A percentile compares a stretch with the other conserved stretches of the same genome.
These are phyloP conservation scores for Leishmania aethiopica DNA, from an alignment of 208 protist genomes.

Conservation along the genomic window DNA sequence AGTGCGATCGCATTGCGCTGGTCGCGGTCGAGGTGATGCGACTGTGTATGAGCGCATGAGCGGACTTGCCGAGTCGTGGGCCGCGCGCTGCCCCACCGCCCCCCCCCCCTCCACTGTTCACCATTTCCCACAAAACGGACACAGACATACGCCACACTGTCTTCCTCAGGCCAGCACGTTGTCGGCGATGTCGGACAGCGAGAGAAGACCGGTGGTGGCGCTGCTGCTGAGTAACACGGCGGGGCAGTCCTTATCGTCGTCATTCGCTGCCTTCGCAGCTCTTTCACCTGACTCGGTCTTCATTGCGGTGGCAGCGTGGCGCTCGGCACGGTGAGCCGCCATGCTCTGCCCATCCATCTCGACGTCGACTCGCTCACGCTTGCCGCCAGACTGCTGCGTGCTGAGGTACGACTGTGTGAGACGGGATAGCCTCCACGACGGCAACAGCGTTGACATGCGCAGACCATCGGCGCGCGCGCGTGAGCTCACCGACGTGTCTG, in stretches of 20 bases:
- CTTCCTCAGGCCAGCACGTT: neutral
- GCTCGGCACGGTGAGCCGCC: neutral
- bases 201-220: neutral
- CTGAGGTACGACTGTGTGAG: constrained; percentile 9
- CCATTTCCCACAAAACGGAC: neutral
- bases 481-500: neutral
- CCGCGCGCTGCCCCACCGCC: neutral
- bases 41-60: neutral
- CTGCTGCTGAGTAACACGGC: neutral
- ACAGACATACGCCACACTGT: neutral
- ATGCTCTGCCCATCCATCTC: neutral
- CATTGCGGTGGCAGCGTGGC: neutral
- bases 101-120: neutral
- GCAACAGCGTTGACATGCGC: neutral
- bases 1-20: neutral
- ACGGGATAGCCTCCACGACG: constrained; percentile 3
- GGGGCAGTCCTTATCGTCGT: neutral
- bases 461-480: neutral
- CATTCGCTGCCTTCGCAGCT: neutral
- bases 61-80: neutral
- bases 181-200: constrained; percentile 21
- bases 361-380: neutral
- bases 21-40: neutral
- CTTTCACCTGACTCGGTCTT: neutral
- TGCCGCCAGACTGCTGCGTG: neutral